Evolutionary conservation across 441 rosid species (phyloP), one percentile per base, ranked within the genome.

Genomic region (Populus hybrid): DNA sequence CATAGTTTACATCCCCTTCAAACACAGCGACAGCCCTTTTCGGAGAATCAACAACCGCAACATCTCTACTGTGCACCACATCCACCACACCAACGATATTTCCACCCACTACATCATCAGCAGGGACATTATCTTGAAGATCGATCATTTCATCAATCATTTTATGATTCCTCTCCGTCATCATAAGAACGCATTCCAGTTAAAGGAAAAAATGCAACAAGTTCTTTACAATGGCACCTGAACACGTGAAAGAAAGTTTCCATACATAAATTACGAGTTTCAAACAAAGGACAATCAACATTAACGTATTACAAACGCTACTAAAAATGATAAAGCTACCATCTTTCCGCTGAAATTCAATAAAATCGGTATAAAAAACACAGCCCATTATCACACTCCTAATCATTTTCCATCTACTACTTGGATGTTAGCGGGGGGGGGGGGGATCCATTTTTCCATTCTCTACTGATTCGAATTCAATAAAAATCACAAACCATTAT

Each of bases 1-100:
- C 97, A 34, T 90, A 87, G 63, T 84, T 89, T 42, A 82, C 71
- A 61, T 83, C 90, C 30, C 86, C 94, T 24, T 84, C 87, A 71
- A 87, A 89, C 75, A 84, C 70, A 78, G 80, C 67, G 40, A 83
- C 82, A 68, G 83, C 83, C 71, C 78, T 69, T 70, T 81, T 84
- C 35, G 83, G 81, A 30, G 87, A 82, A 78, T 76, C 84, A 79
- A 73, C 71, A 64, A 70, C 78, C 71, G 79, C 87, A 72, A 71
- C 72, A 72, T 84, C 91, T 73, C 83, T 75, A 75, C 75, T 77
- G 63, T 79, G 85, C 4, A 85, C 73, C 32, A 75, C 87, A 80
- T 80, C 90, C 71, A 78, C 83, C 72, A 80, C 46, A 46, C 67
- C 81, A 69, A 84, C 75, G 84, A 85, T 79, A 79, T 50, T 79